Conservation (phyloP, 2,329 filamentous ascomycete genomes). For the Pestalotiopsis sp. region DNA sequence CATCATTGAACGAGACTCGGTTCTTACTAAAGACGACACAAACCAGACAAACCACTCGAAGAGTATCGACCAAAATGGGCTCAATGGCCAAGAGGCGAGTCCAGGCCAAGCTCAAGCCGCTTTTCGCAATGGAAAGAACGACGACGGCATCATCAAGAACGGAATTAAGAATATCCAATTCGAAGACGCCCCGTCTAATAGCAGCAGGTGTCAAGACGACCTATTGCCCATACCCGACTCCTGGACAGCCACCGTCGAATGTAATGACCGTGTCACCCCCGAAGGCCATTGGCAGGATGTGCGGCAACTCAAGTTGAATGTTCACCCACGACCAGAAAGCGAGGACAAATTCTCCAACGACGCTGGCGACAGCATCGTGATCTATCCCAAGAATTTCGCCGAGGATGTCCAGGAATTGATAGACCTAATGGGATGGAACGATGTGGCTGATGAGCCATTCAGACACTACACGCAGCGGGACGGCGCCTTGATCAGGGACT, state of each 20-base stretch:
- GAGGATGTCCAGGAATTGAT: conserved; percentile 80
- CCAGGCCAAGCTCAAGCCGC: conserved; percentile 29
- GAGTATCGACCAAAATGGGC: neutral
- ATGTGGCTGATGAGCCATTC: conserved; percentile 72
- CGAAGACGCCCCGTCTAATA: conserved; percentile 15
- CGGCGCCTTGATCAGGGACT: conserved; percentile 17
- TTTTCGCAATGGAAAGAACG: conserved; percentile 21
- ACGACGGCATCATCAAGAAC: conserved; percentile 38
- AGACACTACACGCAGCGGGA: conserved; percentile 27
- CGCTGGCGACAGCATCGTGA: conserved; percentile 79
- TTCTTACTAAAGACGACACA: conserved; percentile 24
- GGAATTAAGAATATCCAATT: conserved; percentile 35
- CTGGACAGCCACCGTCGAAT: conserved; percentile 58
- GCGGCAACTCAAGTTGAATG: conserved; percentile 69
- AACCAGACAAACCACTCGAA: conserved; percentile 1
- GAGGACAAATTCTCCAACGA: conserved; percentile 33
- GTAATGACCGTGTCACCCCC: conserved; percentile 78
- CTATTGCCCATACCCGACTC: conserved; percentile 61
- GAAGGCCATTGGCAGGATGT: conserved; percentile 90
- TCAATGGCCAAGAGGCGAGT: conserved; percentile 28
- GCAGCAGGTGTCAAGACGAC: conserved; percentile 28
- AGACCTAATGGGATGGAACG: conserved; percentile 75
- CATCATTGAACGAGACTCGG: conserved; percentile 44
- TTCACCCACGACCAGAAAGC: conserved; percentile 27
- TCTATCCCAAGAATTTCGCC: conserved; percentile 87